Evolutionary conservation across 345 rosid species (phyloP), one percentile per base, ranked within the genome.

Genomic region (Salix viminalis): DNA sequence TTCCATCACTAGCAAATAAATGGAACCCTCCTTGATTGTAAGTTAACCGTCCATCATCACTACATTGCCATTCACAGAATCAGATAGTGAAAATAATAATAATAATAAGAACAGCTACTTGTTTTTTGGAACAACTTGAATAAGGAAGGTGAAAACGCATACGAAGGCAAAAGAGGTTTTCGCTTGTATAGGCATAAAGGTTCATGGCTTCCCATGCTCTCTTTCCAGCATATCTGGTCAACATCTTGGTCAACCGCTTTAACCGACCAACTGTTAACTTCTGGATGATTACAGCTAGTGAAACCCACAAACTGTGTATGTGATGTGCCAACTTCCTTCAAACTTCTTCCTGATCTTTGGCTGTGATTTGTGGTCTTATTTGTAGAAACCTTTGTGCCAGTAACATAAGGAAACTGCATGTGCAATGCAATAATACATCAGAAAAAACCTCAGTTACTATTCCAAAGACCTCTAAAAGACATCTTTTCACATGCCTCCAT

Each of bases 161-260:
- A 95, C 96, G 77, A 80, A 77, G 90, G 42, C 56, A 80, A 67
- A 50, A 79, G 86, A 80, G 83, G 71, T 69, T 88, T 87, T 85
- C 88, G 83, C 86, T 86, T 88, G 91, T 86, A 85, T 71, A 91
- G 85, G 89, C 98, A 91, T 68, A 89, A 75, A n/a, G 91, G 87
- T 79, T 83, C 78, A 75, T 60, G 83, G 74, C 79, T 76, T 30
- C 42, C 71, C 6, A 66, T 52, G 74, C 85, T 82, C 75, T 76
- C 84, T 62, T 83, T 86, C 98, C 94, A 94, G 83, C 98, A 94
- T 78, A 94, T 82, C 79, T 83, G 80, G 61, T 89, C 86, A 60
- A 76, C 73, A 77, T 83, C 81, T 74, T 82, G 83, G 76, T 86
- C 85, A 54, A 80, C 67, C 73, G 84, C 85, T 82, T 86, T 79